phyloP scores from a whole-genome alignment of 768 basidiomycete species.

The Tremella mesenterica region DNA sequence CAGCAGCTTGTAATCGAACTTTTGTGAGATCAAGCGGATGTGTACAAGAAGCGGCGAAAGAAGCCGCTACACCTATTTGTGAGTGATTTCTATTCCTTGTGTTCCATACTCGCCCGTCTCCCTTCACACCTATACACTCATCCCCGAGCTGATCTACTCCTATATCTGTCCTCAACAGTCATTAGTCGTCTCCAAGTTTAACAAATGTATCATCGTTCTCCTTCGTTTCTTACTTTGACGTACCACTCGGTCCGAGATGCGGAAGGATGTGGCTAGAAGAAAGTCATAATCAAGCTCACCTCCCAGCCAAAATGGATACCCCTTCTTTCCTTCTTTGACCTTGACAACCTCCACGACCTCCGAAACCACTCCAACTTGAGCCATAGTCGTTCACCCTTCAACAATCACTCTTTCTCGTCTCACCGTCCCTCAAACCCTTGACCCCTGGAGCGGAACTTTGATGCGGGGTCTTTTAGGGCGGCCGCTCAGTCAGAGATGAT shows the following conservation, averaged over 20 bases:
- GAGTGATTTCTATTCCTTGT: background rate
- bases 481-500: no score
- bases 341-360: background rate
- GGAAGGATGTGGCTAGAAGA: background rate
- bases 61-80: constrained; percentile 27
- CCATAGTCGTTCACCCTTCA: background rate
- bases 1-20: constrained; percentile 73
- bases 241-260: no score
- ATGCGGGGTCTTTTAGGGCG: no score
- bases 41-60: constrained; percentile 27
- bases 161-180: no score
- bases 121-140: no score
- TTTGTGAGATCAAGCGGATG: constrained; percentile 58
- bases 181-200: no score
- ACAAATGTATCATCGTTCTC: background rate
- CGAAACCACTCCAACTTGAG: no score
- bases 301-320: constrained; percentile 36
- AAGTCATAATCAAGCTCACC: constrained; percentile 18
- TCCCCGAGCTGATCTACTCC: no score
- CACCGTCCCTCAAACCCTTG: background rate
- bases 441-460: no score
- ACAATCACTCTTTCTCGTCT: background rate
- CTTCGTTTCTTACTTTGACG: no score
- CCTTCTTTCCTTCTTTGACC: constrained; percentile 14
- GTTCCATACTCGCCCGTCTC: no score